Percentiles rank a stretch among this genome's conserved stretches.
phyloP scores from a whole-genome alignment of 2,329 filamentous ascomycete species.

The Endothia cerciana region DNA sequence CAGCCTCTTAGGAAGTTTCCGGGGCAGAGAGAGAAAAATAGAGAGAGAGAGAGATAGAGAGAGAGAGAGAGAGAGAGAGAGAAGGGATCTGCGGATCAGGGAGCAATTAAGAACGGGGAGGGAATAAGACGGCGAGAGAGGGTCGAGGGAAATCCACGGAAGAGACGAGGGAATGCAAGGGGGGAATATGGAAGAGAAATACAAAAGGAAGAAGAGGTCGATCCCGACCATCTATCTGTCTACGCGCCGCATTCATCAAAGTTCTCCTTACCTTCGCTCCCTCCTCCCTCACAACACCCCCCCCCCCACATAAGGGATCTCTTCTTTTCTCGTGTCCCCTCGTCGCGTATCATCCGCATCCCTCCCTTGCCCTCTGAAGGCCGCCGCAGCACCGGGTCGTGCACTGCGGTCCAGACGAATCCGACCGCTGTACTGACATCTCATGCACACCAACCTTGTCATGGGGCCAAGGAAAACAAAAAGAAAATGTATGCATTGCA shows the following conservation, averaged over 20 bases:
- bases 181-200: background rate
- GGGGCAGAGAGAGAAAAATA: background rate
- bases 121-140: background rate
- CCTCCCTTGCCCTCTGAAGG: conserved; percentile 16
- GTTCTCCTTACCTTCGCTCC: background rate
- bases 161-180: background rate
- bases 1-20: background rate
- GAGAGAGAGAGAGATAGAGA: background rate
- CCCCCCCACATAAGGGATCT: background rate
- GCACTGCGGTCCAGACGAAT: conserved; percentile 25
- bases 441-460: conserved; percentile 20
- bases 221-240: background rate
- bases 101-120: background rate
- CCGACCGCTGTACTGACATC: background rate
- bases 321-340: background rate
- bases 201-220: background rate
- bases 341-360: conserved; percentile 21
- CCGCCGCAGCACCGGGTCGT: conserved; percentile 11
- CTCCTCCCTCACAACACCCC: conserved; percentile 9
- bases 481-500: background rate
- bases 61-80: background rate
- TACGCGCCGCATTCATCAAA: conserved; percentile 9
- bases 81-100: background rate
- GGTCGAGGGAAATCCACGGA: background rate
- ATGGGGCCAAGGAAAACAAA: background rate